Evolutionary conservation across 345 rosid species (phyloP), one percentile per base, ranked within the genome.

Genomic region (Triadica sebifera): DNA sequence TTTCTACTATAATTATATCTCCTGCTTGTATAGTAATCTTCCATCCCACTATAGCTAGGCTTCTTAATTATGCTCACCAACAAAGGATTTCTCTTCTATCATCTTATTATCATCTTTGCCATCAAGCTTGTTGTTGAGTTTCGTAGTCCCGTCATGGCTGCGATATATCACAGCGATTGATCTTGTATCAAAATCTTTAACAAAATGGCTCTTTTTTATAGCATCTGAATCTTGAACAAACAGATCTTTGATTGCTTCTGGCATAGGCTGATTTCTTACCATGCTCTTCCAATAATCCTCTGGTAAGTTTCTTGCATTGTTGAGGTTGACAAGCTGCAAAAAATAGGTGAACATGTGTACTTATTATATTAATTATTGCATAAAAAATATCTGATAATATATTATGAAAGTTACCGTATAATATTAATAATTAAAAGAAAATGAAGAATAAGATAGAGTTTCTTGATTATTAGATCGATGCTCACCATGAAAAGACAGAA

Each of bases 231-330:
- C 81, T 25, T 49, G 67, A 65, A 47, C 73, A 24, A 78, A 24
- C 61, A 85, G 85, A 34, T 79, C 81, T 70, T 68, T 78, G 24
- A 89, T 81, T 24, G 90, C 83, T 70, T 87, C 83, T 8, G 96
- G 96, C 65, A 91, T 79, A 11, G 88, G 81, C 43, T 91, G 86
- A 11, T 83, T 86, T 68, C 85, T 89, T 89, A 87, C 88, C 65
- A 79, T 25, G 80, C 73, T 77, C 81, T 82, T 86, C 96, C 96
- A 91, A 50, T 91, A 87, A 8, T 81, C 86, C 65, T 78, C 77
- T 12, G 89, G 86, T 56, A 79, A 77, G 57, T 74, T 74, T 81
- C 89, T 89, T 77, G 85, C 93, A 80, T 85, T 68, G 53, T 65
- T 87, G 62, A 73, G 67, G 51, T 81, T 75, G 52, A 45, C 84